Conservation (phyloP, 2,329 filamentous ascomycete genomes). For the Alternaria ventricosa region DNA sequence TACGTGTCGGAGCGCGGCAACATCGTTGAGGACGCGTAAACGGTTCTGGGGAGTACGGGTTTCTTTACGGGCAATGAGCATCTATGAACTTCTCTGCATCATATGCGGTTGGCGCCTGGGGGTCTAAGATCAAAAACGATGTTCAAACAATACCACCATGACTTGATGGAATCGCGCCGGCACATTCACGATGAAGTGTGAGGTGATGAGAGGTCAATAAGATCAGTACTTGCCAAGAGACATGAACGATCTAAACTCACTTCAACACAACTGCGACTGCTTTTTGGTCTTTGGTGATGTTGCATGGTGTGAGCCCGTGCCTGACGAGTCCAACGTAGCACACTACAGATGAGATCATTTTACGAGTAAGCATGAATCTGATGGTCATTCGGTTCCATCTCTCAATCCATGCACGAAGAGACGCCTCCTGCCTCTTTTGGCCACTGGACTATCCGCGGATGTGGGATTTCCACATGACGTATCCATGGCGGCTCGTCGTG, state of each 20-base stretch:
- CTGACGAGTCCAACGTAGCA: background rate
- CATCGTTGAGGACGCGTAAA: slow-evolving; percentile 71
- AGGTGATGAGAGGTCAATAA: slow-evolving; percentile 12
- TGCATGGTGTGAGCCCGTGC: background rate
- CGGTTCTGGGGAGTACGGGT: slow-evolving; percentile 43
- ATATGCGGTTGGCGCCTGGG: slow-evolving; percentile 48
- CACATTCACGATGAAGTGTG: slow-evolving; percentile 11
- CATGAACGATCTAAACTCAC: slow-evolving; percentile 7
- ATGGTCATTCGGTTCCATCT: background rate
- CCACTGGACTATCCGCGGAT: slow-evolving; percentile 6
- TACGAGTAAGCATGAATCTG: background rate
- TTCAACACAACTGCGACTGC: slow-evolving; percentile 1
- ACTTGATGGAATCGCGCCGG: slow-evolving; percentile 28
- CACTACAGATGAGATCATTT: background rate
- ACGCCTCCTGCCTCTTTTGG: background rate
- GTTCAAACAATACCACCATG: slow-evolving; percentile 47
- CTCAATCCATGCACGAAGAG: background rate
- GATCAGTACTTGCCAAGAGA: slow-evolving; percentile 6
- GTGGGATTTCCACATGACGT: slow-evolving; percentile 20
- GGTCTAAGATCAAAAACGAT: slow-evolving; percentile 48
- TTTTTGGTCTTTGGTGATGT: background rate
- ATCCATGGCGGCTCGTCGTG: slow-evolving; percentile 12
- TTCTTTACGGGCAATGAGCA: slow-evolving; percentile 51
- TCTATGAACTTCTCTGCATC: slow-evolving; percentile 51
- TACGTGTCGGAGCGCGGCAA: slow-evolving; percentile 99